A percentile compares a stretch with the other conserved stretches of the same genome.
These are phyloP conservation scores for Shiraia sp. DNA, from an alignment of 2,329 filamentous ascomycete species.

Conservation along the genomic window DNA sequence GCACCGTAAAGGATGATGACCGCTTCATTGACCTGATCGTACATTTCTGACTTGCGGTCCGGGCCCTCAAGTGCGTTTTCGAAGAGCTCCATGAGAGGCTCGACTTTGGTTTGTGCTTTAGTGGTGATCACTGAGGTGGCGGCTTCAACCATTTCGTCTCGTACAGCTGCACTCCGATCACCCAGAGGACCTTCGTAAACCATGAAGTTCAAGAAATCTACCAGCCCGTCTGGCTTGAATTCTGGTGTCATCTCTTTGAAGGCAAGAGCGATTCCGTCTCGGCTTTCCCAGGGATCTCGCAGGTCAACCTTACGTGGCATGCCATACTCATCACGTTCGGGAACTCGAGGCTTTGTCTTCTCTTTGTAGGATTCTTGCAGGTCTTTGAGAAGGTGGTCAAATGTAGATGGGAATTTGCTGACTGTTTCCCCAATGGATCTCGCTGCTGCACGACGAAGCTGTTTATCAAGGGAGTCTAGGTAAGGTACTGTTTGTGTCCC, in stretches of 20 bases:
- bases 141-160: slow-evolving; percentile 89
- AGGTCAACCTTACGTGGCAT: slow-evolving; percentile 90
- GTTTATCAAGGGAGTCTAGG: slow-evolving; percentile 75
- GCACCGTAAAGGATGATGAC: slow-evolving; percentile 98
- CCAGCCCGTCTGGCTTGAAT: slow-evolving; percentile 70
- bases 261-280: slow-evolving; percentile 85
- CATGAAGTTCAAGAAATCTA: slow-evolving; percentile 80
- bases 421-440: slow-evolving; percentile 78
- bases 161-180: slow-evolving; percentile 75
- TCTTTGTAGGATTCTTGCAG: slow-evolving; percentile 75
- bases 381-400: slow-evolving; percentile 64
- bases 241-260: slow-evolving; percentile 79
- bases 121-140: slow-evolving; percentile 78
- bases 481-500: slow-evolving; percentile 74
- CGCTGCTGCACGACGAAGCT: slow-evolving; percentile 82
- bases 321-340: slow-evolving; percentile 87
- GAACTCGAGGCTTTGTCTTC: slow-evolving; percentile 78
- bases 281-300: slow-evolving; percentile 85
- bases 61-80: slow-evolving; percentile 85
- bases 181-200: slow-evolving; percentile 86
- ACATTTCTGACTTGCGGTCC: slow-evolving; percentile 77
- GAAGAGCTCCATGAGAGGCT: slow-evolving; percentile 89
- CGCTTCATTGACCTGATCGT: slow-evolving; percentile 92
- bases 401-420: slow-evolving; percentile 60
- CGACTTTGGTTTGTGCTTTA: slow-evolving; percentile 80